Evolutionary conservation across 1,284 basidiomycete species (phyloP), one percentile per base, ranked within the genome.

Genomic region (Sporisorium exsertum): DNA sequence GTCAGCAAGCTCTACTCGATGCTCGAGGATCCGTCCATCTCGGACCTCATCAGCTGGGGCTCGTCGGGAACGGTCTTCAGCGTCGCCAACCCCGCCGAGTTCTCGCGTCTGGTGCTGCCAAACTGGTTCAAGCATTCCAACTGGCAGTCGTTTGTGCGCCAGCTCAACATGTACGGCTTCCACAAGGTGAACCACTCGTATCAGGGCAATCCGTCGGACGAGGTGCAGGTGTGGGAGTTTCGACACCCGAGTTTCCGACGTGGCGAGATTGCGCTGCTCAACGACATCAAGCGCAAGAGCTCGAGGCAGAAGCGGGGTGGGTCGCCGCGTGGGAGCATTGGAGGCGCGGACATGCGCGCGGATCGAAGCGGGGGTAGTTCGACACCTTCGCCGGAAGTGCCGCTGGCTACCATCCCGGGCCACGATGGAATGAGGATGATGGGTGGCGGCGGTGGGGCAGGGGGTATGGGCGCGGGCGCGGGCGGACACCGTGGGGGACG

Each of bases 91-190:
- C 81, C 81, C 1, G 72, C 81, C 26, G 80, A 81, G 42, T 83
- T 83, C 51, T 81, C 81, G 15, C 67, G 77, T 3, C 61, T 80
- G 12, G 77, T 83, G 16, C 61, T 83, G 12, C 81, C 81, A 3
- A 79, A 79, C 45, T 83, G 79, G 78, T 83, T 83, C 79, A 83
- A 83, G 74, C 81, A 83, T 58, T 79, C 78, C 58, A 83, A 82
- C 53, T 83, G 81, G 81, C 81, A 83, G 40, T 82, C 80, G 12
- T 83, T 83, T 64, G 80, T 83, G 9, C 73, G 81, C 6, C 81
- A 83, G 57, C 77, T 83, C 58, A 83, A 83, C 77, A 76, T 79
- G 77, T 78, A 80, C 53, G 81, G 80, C 27, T 83, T 83, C 49
- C 80, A 83, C 77, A 83, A 83, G 65, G 81, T 83, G 47, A 83